Evolutionary conservation across 2,329 filamentous ascomycete species (phyloP), one percentile per base, ranked within the genome.

Genomic region (Sporothrix mexicana): DNA sequence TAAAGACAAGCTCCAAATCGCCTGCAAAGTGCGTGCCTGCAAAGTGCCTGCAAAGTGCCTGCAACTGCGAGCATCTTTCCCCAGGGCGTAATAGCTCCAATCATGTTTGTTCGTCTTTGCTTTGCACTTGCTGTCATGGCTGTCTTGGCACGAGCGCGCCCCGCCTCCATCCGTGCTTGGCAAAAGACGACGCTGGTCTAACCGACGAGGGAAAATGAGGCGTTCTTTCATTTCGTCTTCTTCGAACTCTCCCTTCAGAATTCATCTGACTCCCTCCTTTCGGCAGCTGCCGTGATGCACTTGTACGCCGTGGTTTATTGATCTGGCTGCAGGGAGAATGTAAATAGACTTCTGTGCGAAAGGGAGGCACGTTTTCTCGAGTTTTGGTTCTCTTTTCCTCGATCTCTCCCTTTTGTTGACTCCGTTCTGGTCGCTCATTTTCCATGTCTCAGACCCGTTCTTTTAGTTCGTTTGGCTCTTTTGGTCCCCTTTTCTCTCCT

Each of bases 141-240:
- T 36, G 8, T 51, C 64, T 67, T 51, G 64, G 45, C 45, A 61
- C 12, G 43, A 36, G 25, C n/a, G 20, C 23, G 43, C 12, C 20
- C 17, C 62, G 61, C 41, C 61, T 25, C 43, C 62, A 67, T 49
- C 62, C 43, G 45, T 67, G 43, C 62, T 67, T 67, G 45, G 62
- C 62, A 17, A 51, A 67, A 51, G 23, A n/a, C 43, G 23, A 51
- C 43, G 12, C 43, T 64, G 61, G 61, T 25, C 61, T 15, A 47
- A 66, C 25, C 41, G 30, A 7, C 30, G 30, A 36, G 30, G 30
- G 30, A 7, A 66, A 17, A 15, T 20, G 43, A 49, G 45, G 23
- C 43, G 43, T 49, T 67, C 23, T 66, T 30, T 64, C 45, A 3
- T n/a, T 13, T 25, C 61, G 3, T 23, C 20, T n/a, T 49, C 30